Evolutionary conservation across 192 early-diverging fungal species (phyloP).

Genomic region (Coemansia sp.): DNA sequence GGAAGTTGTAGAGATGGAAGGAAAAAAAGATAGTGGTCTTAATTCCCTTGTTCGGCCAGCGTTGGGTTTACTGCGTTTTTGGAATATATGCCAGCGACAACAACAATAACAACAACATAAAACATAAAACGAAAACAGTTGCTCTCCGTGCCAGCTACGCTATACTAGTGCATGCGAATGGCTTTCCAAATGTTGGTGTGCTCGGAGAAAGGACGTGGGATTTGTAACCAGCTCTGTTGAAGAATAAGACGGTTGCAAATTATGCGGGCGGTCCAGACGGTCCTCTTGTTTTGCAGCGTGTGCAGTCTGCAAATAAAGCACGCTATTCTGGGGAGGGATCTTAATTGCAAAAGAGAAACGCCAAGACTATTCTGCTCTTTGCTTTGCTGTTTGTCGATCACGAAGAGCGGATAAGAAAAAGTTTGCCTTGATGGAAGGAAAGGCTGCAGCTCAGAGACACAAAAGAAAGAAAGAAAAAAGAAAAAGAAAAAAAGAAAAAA

Average conservation of each 20-base stretch:
- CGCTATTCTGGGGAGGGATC: background rate
- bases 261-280: background rate
- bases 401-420: no score
- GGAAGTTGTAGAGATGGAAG: background rate
- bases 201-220: no score
- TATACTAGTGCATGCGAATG: background rate
- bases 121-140: conserved; percentile 7
- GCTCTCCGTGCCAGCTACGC: background rate
- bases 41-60: conserved; percentile 10
- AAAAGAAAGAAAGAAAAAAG: no score
- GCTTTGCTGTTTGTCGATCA: no score
- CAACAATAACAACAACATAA: background rate
- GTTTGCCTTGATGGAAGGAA: no score
- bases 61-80: conserved; percentile 29
- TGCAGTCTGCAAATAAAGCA: background rate
- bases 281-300: background rate
- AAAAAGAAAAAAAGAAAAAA: no score
- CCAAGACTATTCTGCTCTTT: background rate
- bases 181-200: no score
- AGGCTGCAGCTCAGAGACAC: no score
- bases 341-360: background rate
- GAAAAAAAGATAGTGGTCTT: background rate
- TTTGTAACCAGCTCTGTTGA: no score
- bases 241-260: no score
- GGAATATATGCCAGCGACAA: background rate